Base-by-base conservation (phyloP, 1,284 basidiomycete genomes). In the Papiliotrema terrestris region DNA sequence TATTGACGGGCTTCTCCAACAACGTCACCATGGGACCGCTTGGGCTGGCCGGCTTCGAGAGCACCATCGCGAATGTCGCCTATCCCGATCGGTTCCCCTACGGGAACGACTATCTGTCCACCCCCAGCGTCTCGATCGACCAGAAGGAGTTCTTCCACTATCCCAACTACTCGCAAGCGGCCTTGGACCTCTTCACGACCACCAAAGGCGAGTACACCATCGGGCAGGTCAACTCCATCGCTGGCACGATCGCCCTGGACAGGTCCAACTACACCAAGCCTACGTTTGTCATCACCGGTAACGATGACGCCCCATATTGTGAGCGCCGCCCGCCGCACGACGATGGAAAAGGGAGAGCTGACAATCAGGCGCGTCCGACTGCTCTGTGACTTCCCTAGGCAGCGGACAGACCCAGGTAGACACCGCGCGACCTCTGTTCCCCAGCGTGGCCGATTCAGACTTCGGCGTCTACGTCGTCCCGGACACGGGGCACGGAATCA, bases 201-300 rank as follows among this genome's bases (percentile, higher is more conserved):
- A 76, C 73, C 8, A 65, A 78, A 38, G 76, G 75, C 9, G 68
- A 69, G 42, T 66, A 74, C 51, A 60, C 57, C 48, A 22, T 59
- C 58, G 48, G 64, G 54, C 37, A 69, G 63, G 20, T 25, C 11
- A 43, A 63, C 51, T 39, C 57, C 2, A 57, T 63, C 50, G 51
- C 42, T n/a, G 55, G 37, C 22, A 35, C 60, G 6, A 35, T 54
- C 39, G 17, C 45, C 14, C 29, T 62, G 1, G 53, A 57, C 22
- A 53, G 66, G 8, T 37, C 49, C n/a, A 61, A 67, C 54, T 78
- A 67, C 52, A 73, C 63, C 19, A 61, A 67, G 8, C 76, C 76
- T 8, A 66, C 75, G 2, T 65, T 72, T n/a, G 72, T 78, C 49
- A 66, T 78, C 8, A 76, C 76, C 15, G 78, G 78, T 35, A 67